phyloP scores from a whole-genome alignment of 495 filamentous ascomycete species.

The Chaetomium cochliodes region DNA sequence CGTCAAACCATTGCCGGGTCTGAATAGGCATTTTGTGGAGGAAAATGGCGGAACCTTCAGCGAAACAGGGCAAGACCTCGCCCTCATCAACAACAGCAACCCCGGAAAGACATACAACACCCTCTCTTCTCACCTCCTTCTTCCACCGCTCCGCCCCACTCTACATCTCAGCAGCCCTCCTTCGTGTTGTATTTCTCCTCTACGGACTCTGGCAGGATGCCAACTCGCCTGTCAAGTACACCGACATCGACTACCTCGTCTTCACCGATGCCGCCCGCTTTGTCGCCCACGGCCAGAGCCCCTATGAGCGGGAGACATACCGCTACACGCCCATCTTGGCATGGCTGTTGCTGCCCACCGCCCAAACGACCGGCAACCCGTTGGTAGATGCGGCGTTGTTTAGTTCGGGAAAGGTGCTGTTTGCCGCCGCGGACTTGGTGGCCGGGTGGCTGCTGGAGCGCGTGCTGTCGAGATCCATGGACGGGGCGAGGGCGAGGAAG shows the following conservation, averaged over 20 bases:
- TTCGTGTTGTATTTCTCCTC: constrained; percentile 69
- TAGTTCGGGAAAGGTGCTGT: constrained; percentile 84
- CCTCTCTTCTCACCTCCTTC: constrained; percentile 31
- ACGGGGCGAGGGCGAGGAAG: constrained; percentile 55
- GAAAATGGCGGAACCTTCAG: neutral
- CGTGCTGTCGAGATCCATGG: constrained; percentile 36
- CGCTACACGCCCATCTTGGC: constrained; percentile 93
- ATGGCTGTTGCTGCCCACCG: constrained; percentile 83
- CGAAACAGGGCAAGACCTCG: neutral
- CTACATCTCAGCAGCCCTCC: constrained; percentile 63
- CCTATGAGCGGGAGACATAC: constrained; percentile 89
- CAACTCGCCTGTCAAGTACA: constrained; percentile 89
- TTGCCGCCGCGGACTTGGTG: constrained; percentile 76
- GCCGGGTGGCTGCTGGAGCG: constrained; percentile 77
- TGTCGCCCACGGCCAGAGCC: constrained; percentile 59
- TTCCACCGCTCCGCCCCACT: constrained; percentile 51
- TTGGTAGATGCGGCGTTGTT: constrained; percentile 57
- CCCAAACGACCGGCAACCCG: constrained; percentile 46
- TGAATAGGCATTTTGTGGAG: neutral
- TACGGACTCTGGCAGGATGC: constrained; percentile 92
- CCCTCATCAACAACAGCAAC: neutral
- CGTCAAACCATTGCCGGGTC: neutral
- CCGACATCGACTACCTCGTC: constrained; percentile 97
- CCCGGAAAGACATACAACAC: neutral
- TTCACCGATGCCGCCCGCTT: constrained; percentile 96